Percentiles rank a stretch among this genome's conserved stretches.
Evolutionary conservation across 225 moss, liverwort and hornwort genomes (phyloP).

Genomic region (Anthoceros angustus): DNA sequence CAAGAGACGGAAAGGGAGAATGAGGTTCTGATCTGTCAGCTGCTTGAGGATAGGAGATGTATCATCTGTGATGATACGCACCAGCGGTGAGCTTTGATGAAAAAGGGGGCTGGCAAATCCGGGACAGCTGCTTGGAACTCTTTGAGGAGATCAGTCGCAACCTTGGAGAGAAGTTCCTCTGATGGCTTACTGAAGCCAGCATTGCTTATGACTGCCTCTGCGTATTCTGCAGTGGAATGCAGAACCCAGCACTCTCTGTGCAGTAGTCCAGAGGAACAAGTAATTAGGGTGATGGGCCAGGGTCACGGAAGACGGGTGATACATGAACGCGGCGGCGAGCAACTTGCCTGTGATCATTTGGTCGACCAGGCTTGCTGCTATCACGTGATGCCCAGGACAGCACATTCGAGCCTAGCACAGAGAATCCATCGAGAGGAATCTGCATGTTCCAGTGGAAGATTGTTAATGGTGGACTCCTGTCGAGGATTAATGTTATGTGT

Average conservation of each 20-base stretch:
- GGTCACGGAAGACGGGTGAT: background rate
- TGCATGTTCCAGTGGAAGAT: constrained; percentile 15
- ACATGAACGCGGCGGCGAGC: background rate
- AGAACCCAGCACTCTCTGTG: constrained; percentile 85
- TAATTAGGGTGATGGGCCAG: background rate
- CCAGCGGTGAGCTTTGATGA: constrained; percentile 87
- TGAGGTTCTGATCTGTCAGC: background rate
- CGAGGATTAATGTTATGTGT: background rate
- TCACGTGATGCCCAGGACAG: constrained; percentile 74
- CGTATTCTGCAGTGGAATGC: constrained; percentile 63
- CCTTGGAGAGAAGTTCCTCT: constrained; percentile 33
- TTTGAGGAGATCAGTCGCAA: constrained; percentile 52
- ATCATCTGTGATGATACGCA: constrained; percentile 9
- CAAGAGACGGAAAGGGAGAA: background rate
- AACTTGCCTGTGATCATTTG: constrained; percentile 20
- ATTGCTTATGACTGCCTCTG: constrained; percentile 30
- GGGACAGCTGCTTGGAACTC: constrained; percentile 59
- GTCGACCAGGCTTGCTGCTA: constrained; percentile 85
- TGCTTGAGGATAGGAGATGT: too few species aligned
- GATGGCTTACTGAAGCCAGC: constrained; percentile 74
- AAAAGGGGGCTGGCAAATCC: constrained; percentile 33
- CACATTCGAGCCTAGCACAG: constrained; percentile 45
- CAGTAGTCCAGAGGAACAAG: background rate
- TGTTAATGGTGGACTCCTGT: too few species aligned
- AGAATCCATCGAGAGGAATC: constrained; percentile 66